Evolutionary conservation across 306 rosid species (phyloP), one percentile per base, ranked within the genome.

Genomic region (Lotus japonicus): DNA sequence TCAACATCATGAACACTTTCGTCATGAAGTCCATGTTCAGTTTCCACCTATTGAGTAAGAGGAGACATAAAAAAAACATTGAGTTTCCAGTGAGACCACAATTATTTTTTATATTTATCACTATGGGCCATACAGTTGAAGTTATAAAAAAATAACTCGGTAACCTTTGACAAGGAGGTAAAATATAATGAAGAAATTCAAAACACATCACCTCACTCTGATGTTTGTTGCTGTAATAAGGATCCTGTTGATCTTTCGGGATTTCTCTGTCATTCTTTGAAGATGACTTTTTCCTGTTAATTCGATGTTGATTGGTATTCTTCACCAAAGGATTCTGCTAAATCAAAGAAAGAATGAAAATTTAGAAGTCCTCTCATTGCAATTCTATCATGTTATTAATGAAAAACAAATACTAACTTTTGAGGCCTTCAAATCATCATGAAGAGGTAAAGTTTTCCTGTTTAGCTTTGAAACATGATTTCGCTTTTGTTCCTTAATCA

Each of bases 121-220:
- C 58, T 70, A 23, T 21, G 36, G 7, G 15, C 9, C 10, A 46
- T 13, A 45, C 1, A 35, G 50, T 54, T 64, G 58, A 57, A 62
- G 43, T 42, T 21, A 11, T 23, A 41, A 55, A 64, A 54, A 36
- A 50, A n/a, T n/a, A 18, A 5, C 51, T 70, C 2, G 18, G 58
- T 41, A 56, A 65, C 42, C 28, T 43, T 49, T 52, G 76, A 72
- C 18, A 48, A 26, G 9, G 50, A 64, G 52, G 75, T 74, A 71
- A 16, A 73, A 68, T 64, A 38, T 11, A 78, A 73, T 16, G 19
- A 43, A 57, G 72, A 63, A 9, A 43, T 67, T 75, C 43, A 70
- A 63, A 75, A 76, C 41, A 57, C 60, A 82, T 41, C 65, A 92
- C 98, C 92, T 84, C 89, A 55, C 57, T 84, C 72, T 81, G 87